phyloP scores from a whole-genome alignment of 2,329 filamentous ascomycete species.

The Neonectria coccinea region DNA sequence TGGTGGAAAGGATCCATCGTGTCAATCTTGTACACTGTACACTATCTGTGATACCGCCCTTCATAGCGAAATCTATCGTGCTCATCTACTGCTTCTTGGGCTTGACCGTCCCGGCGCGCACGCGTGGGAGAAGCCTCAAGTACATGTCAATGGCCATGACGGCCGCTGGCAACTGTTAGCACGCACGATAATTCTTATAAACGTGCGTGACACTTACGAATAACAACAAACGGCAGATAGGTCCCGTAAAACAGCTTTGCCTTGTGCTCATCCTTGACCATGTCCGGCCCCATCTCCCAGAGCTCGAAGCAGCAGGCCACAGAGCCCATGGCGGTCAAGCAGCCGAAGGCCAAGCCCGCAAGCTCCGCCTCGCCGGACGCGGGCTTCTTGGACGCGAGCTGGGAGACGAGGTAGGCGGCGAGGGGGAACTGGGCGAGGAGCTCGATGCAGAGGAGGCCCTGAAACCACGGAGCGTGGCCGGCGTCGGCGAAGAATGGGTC shows the following conservation, averaged over 20 bases:
- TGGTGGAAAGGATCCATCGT: slow-evolving; percentile 16
- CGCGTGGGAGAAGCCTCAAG: slow-evolving; percentile 59
- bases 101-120: slow-evolving; percentile 48
- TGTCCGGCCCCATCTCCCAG: slow-evolving; percentile 59
- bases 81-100: slow-evolving; percentile 53
- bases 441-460: slow-evolving; percentile 63
- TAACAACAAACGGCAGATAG: slow-evolving; percentile 63
- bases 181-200: not conserved
- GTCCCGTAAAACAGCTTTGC: slow-evolving; percentile 59
- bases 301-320: slow-evolving; percentile 64
- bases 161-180: slow-evolving; percentile 54
- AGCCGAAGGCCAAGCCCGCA: slow-evolving; percentile 62
- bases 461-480: slow-evolving; percentile 61
- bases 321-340: slow-evolving; percentile 65
- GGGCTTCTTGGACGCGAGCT: slow-evolving; percentile 50
- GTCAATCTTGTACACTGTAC: slow-evolving; percentile 29
- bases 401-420: slow-evolving; percentile 59
- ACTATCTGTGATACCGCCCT: slow-evolving; percentile 5
- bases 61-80: slow-evolving; percentile 2
- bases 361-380: slow-evolving; percentile 60
- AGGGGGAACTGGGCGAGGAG: slow-evolving; percentile 63
- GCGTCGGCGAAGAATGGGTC: slow-evolving; percentile 64
- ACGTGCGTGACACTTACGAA: slow-evolving; percentile 58
- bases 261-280: slow-evolving; percentile 60
- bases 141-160: slow-evolving; percentile 68